Conservation (phyloP, 1,139 yeast species). For the Neolecta irregularis region DNA sequence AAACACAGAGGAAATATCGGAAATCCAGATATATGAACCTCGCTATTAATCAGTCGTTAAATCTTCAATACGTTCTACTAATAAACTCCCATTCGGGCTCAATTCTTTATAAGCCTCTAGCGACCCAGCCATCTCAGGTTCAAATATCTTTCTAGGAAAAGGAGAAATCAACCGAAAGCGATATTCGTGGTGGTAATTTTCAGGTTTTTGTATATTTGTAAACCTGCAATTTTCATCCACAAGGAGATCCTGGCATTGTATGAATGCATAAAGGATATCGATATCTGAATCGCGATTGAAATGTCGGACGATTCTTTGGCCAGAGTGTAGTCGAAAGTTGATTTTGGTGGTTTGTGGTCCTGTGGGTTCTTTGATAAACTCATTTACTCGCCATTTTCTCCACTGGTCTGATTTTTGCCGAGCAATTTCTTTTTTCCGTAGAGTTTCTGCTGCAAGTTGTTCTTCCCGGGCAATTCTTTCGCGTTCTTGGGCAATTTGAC, state of each 20-base stretch:
- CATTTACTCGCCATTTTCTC: constrained; percentile 34
- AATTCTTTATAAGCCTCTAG: too few relatives aligned
- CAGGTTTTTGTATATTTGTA: constrained; percentile 21
- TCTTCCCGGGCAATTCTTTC: too few relatives aligned
- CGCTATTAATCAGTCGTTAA: too few relatives aligned
- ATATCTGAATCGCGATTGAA: constrained; percentile 34
- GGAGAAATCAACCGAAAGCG: constrained; percentile 38
- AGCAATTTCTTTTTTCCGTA: constrained; percentile 17
- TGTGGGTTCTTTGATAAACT: constrained; percentile 26
- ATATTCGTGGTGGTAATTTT: constrained; percentile 31
- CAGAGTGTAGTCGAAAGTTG: constrained; percentile 40
- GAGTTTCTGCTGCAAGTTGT: constrained; percentile 19
- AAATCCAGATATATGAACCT: too few relatives aligned
- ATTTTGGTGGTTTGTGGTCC: constrained; percentile 23
- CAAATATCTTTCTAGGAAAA: constrained; percentile 39
- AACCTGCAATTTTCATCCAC: constrained; percentile 22
- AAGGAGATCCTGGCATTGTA: constrained; percentile 31
- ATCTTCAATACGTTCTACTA: too few relatives aligned
- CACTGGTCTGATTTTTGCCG: constrained; percentile 22
- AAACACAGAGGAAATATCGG: too few relatives aligned
- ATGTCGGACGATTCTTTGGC: constrained; percentile 45
- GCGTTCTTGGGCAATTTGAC: constrained; percentile 26
- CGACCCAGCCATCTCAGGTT: too few relatives aligned
- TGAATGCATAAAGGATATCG: constrained; percentile 49
- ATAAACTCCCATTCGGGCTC: too few relatives aligned